Conservation (phyloP, 352 stramenopile species). For the Globisporangium carolinianum region DNA sequence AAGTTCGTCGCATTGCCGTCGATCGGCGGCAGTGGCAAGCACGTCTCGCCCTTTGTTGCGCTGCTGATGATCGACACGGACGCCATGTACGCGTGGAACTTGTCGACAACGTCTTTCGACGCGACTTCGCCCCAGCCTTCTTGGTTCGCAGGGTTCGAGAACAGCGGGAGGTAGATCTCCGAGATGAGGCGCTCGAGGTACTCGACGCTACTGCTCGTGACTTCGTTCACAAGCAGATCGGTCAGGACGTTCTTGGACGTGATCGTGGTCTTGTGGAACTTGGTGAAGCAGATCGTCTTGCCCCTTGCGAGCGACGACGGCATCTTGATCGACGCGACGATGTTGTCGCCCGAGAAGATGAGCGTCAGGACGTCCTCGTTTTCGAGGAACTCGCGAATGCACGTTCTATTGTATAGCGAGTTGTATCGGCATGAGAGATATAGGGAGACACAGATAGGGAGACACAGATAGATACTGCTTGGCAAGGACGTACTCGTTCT, state of each 20-base stretch:
- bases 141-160: constrained; percentile 94
- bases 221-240: constrained; percentile 84
- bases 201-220: constrained; percentile 90
- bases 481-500: constrained; percentile 55
- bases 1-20: constrained; percentile 75
- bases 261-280: constrained; percentile 79
- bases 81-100: constrained; percentile 96
- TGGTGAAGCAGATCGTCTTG: constrained; percentile 91
- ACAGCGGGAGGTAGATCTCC: constrained; percentile 93
- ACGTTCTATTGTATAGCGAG: constrained; percentile 24
- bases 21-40: constrained; percentile 91
- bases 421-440: too few species aligned
- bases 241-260: constrained; percentile 77
- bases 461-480: neutral
- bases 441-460: neutral
- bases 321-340: constrained; percentile 83
- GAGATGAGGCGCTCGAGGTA: constrained; percentile 93
- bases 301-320: constrained; percentile 75
- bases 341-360: constrained; percentile 86
- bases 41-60: constrained; percentile 96
- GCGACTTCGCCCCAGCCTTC: constrained; percentile 95
- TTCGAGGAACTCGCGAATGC: constrained; percentile 87
- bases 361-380: constrained; percentile 82
- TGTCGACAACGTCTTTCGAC: constrained; percentile 95
- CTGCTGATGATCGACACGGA: constrained; percentile 95